phyloP scores from a whole-genome alignment of 495 filamentous ascomycete genomes.

The Xylaria castorea region DNA sequence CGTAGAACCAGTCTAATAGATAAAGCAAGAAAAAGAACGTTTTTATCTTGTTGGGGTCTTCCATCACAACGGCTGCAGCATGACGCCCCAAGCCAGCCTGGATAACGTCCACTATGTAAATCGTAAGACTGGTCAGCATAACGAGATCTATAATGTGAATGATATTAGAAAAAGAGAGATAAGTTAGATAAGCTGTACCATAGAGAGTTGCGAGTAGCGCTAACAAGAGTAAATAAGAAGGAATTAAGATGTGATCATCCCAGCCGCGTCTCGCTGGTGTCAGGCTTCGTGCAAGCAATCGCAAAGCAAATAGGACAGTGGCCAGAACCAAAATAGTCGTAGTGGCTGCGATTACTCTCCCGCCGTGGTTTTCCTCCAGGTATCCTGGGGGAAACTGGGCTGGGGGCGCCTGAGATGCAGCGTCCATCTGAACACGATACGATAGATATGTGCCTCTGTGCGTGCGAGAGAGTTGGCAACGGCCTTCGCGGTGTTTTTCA shows the following conservation, averaged over 20 bases:
- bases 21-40: conserved; percentile 21
- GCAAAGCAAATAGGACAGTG: conserved; percentile 29
- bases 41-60: conserved; percentile 25
- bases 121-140: not conserved
- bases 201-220: conserved; percentile 7
- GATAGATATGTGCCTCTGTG: no score
- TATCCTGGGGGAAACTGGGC: conserved; percentile 30
- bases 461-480: no score
- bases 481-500: no score
- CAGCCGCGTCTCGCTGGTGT: conserved; percentile 30
- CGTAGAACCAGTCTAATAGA: conserved; percentile 27
- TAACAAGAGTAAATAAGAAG: conserved; percentile 26
- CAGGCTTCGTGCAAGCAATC: conserved; percentile 30
- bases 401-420: no score
- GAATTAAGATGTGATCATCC: conserved; percentile 36
- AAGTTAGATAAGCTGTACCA: not conserved
- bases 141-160: not conserved
- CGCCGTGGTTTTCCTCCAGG: conserved; percentile 29
- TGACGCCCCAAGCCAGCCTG: conserved; percentile 7
- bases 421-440: no score
- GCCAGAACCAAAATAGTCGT: conserved; percentile 33
- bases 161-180: not conserved
- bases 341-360: conserved; percentile 24
- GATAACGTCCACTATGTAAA: not conserved
- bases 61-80: conserved; percentile 17